These are phyloP conservation scores for Naganishia kalamii DNA, from an alignment of 768 basidiomycete genomes.

Conservation along the genomic window DNA sequence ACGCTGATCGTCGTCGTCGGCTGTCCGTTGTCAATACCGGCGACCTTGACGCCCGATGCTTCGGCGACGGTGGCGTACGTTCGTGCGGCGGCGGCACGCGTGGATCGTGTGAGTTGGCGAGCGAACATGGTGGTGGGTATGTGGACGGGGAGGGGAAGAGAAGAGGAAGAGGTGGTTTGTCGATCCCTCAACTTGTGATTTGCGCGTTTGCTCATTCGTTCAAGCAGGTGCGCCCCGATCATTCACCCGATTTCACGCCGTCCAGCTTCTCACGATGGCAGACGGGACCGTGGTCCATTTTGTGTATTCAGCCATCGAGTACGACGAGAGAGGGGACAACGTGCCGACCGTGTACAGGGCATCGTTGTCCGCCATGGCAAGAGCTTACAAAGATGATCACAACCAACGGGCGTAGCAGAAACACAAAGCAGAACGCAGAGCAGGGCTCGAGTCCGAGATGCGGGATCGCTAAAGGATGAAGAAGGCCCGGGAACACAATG, in stretches of 20 bases:
- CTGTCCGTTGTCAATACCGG: slow-evolving; percentile 72
- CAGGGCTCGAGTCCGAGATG: no score
- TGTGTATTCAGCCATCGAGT: no score
- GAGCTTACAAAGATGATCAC: no score
- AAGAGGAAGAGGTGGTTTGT: background rate
- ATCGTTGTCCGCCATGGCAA: no score
- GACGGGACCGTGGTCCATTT: background rate
- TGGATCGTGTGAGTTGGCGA: slow-evolving; percentile 14
- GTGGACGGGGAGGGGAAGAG: background rate
- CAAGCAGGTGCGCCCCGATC: background rate
- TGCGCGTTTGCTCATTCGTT: slow-evolving; percentile 14
- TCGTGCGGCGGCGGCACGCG: slow-evolving; percentile 26
- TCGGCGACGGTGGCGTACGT: slow-evolving; percentile 60
- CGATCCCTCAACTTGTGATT: slow-evolving; percentile 6
- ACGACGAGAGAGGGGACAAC: background rate
- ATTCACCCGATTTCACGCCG: background rate
- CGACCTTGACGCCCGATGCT: slow-evolving; percentile 74
- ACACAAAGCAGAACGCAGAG: no score
- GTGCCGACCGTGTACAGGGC: background rate
- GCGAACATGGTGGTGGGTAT: slow-evolving; percentile 2
- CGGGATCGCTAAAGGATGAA: no score
- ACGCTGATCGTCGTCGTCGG: slow-evolving; percentile 81
- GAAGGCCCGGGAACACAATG: no score
- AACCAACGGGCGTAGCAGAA: no score
- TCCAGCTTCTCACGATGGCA: background rate